Percentiles rank a stretch among this genome's conserved stretches.
Conservation (phyloP, 2,329 filamentous ascomycete genomes). For the Hypomyces rosellus region DNA sequence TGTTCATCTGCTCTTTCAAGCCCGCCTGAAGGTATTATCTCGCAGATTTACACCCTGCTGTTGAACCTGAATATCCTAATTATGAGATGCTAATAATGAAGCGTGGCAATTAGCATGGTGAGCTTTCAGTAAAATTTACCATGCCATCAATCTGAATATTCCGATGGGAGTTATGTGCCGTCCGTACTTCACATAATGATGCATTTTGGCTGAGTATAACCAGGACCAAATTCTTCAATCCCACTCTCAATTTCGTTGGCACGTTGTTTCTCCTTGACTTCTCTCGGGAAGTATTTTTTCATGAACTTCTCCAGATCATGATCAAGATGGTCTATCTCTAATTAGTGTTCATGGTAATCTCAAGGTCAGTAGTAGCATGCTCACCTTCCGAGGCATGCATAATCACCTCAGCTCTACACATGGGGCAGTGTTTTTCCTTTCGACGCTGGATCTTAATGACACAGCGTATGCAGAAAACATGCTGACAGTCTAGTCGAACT, state of each 20-base stretch:
- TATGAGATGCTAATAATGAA: too few relatives aligned
- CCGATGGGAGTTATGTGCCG: too few relatives aligned
- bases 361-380: slow-evolving; percentile 12
- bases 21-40: too few relatives aligned
- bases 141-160: background rate
- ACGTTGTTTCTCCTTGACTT: slow-evolving; percentile 59
- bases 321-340: slow-evolving; percentile 58
- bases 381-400: slow-evolving; percentile 61
- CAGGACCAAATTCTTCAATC: slow-evolving; percentile 63
- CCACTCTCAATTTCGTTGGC: slow-evolving; percentile 72
- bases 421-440: slow-evolving; percentile 62
- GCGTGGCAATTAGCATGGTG: too few relatives aligned
- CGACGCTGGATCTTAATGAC: slow-evolving; percentile 72
- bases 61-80: too few relatives aligned
- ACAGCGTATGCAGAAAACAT: slow-evolving; percentile 80
- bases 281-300: slow-evolving; percentile 67
- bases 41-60: too few relatives aligned
- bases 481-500: slow-evolving; percentile 66
- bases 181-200: slow-evolving; percentile 45
- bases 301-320: slow-evolving; percentile 61
- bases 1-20: too few relatives aligned
- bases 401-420: slow-evolving; percentile 68
- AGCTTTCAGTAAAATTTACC: too few relatives aligned
- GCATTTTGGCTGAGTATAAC: slow-evolving; percentile 55
- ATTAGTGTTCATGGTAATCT: background rate